Evolutionary conservation across 352 stramenopile species (phyloP).

Genomic region (Globisporangium polare): DNA sequence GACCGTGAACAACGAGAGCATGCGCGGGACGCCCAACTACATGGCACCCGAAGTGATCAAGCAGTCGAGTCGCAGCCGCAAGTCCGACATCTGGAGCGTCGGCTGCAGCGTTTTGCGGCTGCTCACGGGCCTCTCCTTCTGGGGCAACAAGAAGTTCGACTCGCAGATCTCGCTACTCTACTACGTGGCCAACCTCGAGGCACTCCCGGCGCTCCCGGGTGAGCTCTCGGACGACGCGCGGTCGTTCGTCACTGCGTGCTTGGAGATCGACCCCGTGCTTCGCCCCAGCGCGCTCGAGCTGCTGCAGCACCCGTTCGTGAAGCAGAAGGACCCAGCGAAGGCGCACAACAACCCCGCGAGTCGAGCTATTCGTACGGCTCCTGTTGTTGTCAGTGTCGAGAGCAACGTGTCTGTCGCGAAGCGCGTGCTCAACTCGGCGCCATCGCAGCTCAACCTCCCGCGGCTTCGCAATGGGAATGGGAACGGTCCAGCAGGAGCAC

Average conservation of each 20-base stretch:
- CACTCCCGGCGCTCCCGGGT: slow-evolving; percentile 34
- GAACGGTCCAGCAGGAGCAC: no score
- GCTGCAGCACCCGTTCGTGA: slow-evolving; percentile 88
- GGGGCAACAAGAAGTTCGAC: slow-evolving; percentile 80
- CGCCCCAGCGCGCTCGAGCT: slow-evolving; percentile 87
- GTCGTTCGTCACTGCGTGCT: slow-evolving; percentile 47
- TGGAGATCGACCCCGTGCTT: slow-evolving; percentile 43
- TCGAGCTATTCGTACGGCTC: slow-evolving; percentile 4
- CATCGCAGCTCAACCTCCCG: slow-evolving; percentile 7
- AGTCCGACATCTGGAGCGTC: slow-evolving; percentile 84
- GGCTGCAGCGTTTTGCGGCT: slow-evolving; percentile 80
- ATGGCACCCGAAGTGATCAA: slow-evolving; percentile 90
- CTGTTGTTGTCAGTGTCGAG: background rate
- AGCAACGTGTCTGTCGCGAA: background rate
- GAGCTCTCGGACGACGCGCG: slow-evolving; percentile 34
- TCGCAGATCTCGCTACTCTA: slow-evolving; percentile 64
- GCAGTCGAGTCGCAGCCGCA: slow-evolving; percentile 62
- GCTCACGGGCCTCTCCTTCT: slow-evolving; percentile 57
- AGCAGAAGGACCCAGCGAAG: slow-evolving; percentile 1
- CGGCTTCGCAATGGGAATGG: slow-evolving; percentile 2
- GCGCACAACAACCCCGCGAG: background rate
- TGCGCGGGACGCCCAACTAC: slow-evolving; percentile 83
- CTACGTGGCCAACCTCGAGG: slow-evolving; percentile 51
- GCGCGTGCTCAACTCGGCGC: slow-evolving; percentile 9
- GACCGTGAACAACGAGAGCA: slow-evolving; percentile 42